A percentile compares a stretch with the other conserved stretches of the same genome.
These are phyloP conservation scores for Candida sp. DNA, from an alignment of 1,139 yeast species.

Conservation along the genomic window DNA sequence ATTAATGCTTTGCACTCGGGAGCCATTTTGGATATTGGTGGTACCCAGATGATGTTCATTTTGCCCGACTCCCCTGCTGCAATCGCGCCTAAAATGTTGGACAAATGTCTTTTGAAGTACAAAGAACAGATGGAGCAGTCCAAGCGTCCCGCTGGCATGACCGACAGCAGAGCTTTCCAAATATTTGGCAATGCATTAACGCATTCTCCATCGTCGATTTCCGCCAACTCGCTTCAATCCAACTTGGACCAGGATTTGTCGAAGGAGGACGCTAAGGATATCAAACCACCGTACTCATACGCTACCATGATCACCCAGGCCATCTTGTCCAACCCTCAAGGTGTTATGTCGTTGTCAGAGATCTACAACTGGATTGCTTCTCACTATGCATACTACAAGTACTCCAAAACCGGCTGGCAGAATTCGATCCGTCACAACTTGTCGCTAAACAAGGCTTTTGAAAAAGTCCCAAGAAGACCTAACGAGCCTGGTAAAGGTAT, in stretches of 20 bases:
- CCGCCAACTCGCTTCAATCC: constrained; percentile 48
- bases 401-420: constrained; percentile 90
- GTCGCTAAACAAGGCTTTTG: constrained; percentile 67
- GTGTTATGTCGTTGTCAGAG: constrained; percentile 87
- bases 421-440: constrained; percentile 64
- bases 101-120: constrained; percentile 36
- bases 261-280: constrained; percentile 88
- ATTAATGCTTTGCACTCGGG: constrained; percentile 77
- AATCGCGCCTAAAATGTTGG: constrained; percentile 56
- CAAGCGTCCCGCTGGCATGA: neutral
- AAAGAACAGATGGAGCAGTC: constrained; percentile 19
- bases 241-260: constrained; percentile 73
- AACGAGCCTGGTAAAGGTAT: constrained; percentile 99
- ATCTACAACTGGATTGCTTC: constrained; percentile 90
- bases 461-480: constrained; percentile 93
- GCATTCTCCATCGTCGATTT: constrained; percentile 44
- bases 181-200: constrained; percentile 51
- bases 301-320: constrained; percentile 99
- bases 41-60: constrained; percentile 99
- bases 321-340: constrained; percentile 84
- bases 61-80: constrained; percentile 89
- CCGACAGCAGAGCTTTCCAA: constrained; percentile 51
- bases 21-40: constrained; percentile 91
- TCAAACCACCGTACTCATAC: constrained; percentile 96
- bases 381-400: constrained; percentile 91